phyloP scores from a whole-genome alignment of 1,139 yeast species.

The Candida frijolesensis region DNA sequence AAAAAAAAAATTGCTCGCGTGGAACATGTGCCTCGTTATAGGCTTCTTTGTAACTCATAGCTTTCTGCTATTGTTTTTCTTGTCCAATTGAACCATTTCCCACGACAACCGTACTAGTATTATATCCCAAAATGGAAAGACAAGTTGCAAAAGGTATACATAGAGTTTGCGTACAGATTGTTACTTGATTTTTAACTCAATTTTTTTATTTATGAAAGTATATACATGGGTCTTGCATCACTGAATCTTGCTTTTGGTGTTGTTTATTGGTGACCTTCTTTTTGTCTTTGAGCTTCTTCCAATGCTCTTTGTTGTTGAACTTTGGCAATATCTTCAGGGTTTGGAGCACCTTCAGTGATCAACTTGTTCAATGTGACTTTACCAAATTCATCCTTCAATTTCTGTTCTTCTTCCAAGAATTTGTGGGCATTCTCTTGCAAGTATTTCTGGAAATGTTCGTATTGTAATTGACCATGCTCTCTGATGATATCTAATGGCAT shows the following conservation, averaged over 20 bases:
- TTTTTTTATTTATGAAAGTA: background rate
- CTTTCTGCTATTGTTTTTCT: too few species aligned
- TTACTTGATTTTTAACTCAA: background rate
- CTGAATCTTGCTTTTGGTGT: background rate
- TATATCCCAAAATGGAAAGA: too few species aligned
- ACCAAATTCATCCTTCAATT: conserved; percentile 78
- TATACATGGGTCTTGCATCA: conserved; percentile 5
- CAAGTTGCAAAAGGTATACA: too few species aligned
- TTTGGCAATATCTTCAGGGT: conserved; percentile 82
- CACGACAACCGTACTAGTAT: too few species aligned
- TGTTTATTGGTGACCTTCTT: conserved; percentile 8
- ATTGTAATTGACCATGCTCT: conserved; percentile 91
- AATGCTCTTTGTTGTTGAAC: conserved; percentile 50
- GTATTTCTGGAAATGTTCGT: conserved; percentile 78
- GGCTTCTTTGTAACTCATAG: too few species aligned
- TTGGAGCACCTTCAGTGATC: conserved; percentile 82
- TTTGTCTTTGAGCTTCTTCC: conserved; percentile 18
- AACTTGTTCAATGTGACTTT: conserved; percentile 81
- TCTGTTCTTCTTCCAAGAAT: conserved; percentile 75
- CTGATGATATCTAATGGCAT: conserved; percentile 91
- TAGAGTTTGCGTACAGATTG: too few species aligned
- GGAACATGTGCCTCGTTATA: too few species aligned
- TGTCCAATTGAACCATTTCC: too few species aligned
- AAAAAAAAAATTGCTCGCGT: too few species aligned
- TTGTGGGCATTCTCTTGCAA: conserved; percentile 89